Base-by-base conservation (phyloP, 495 filamentous ascomycete species). In the Aspergillus coremiiformis region DNA sequence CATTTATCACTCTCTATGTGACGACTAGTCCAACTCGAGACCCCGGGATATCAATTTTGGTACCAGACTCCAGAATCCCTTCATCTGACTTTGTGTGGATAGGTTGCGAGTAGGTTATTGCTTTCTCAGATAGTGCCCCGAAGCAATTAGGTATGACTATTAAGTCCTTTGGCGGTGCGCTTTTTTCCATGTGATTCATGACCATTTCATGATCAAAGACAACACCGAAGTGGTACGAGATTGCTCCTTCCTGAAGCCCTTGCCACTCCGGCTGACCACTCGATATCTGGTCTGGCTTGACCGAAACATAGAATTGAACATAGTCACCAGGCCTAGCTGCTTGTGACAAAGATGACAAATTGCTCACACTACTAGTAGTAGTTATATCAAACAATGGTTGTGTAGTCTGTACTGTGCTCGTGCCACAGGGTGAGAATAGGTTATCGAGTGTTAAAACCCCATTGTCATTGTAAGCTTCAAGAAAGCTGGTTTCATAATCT, bases 401-500 rank as follows among this genome's bases (percentile, higher is more conserved):
- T 35, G 47, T 37, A 10, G 65, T 55, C 27, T 48, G 29, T 14
- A 47, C 37, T 8, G 51, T 39, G 45, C 53, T 30, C 20, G 56
- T 39, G 11, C 30, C 44, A 17, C 15, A 39, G 1, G 56, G 44
- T 35, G 59, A 52, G 19, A 72, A 66, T 17, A 70, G 9, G 29
- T 55, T 37, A 30, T 61, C 55, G 7, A 67, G 46, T 24, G 44
- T 17, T 10, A 51, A 32, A 11, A 65, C 52, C 3, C 51, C 50
- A n/a, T 56, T 29, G 10, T 22, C 42, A 15, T 47, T 39, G 41
- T 42, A 14, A 37, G 51, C 49, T 22, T 57, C 60, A 14, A 52
- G 39, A 42, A 73, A 75, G 17, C 59, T 70, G 14, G 71, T 74
- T 56, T 89, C 79, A 17, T 89, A 88, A 61, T 94, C 89, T 0